Evolutionary conservation across 192 early-diverging fungal species (phyloP).

Genomic region (Rhizoclosmatium globosum): DNA sequence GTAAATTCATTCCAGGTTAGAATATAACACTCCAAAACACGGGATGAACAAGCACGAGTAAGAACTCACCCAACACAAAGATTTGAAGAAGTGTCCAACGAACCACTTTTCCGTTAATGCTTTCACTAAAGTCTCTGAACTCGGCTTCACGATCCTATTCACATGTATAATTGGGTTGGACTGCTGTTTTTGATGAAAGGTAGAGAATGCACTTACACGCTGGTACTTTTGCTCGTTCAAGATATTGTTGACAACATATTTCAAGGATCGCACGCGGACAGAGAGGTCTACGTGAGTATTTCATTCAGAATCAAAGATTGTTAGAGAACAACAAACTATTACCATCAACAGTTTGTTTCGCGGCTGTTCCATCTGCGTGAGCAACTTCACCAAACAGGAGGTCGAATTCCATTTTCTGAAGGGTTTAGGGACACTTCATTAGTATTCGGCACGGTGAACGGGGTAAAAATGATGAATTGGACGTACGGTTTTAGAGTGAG

Average conservation of each 20-base stretch:
- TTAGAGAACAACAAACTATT: not conserved
- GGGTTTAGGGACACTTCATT: not conserved
- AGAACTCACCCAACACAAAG: slow-evolving; percentile 67
- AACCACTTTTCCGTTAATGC: slow-evolving; percentile 83
- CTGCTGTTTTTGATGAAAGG: not conserved
- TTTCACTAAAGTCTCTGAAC: slow-evolving; percentile 88
- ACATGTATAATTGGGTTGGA: not conserved
- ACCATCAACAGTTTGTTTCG: slow-evolving; percentile 18
- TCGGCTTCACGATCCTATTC: slow-evolving; percentile 84
- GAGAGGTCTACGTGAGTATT: slow-evolving; percentile 67
- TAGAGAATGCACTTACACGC: slow-evolving; percentile 62
- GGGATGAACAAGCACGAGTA: not conserved
- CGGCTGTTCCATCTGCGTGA: slow-evolving; percentile 52
- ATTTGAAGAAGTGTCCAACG: slow-evolving; percentile 91
- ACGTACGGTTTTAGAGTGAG: slow-evolving; percentile 69
- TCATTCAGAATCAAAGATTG: not conserved
- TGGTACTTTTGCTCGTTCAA: slow-evolving; percentile 90
- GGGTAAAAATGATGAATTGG: too few relatives aligned
- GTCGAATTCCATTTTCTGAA: slow-evolving; percentile 63
- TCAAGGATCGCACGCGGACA: slow-evolving; percentile 81
- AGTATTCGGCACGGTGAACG: too few relatives aligned
- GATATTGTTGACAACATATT: slow-evolving; percentile 81
- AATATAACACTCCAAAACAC: slow-evolving; percentile 1
- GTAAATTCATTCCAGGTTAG: not conserved
- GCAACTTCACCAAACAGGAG: slow-evolving; percentile 73